Evolutionary conservation across 495 filamentous ascomycete genomes (phyloP).

Genomic region (Penicillium bialowiezense): DNA sequence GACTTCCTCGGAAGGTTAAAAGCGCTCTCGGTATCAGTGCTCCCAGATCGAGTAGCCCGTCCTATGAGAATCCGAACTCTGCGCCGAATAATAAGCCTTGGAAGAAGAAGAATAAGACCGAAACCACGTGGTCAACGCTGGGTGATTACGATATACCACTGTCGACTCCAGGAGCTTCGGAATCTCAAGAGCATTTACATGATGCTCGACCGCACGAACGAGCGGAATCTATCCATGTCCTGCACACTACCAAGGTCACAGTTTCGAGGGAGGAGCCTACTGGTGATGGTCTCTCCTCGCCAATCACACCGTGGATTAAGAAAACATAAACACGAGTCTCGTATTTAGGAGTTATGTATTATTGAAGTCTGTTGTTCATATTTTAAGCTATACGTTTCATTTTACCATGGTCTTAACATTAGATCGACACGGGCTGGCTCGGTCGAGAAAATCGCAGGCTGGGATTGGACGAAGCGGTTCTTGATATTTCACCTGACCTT

Average conservation of each 20-base stretch:
- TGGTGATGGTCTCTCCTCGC: neutral
- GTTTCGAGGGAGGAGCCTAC: neutral
- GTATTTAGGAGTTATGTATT: neutral
- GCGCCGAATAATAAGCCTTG: neutral
- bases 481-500: too few species aligned
- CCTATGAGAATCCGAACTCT: neutral
- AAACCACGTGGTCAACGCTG: constrained; percentile 2
- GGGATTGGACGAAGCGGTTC: too few species aligned
- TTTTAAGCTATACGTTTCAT: neutral
- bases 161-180: neutral
- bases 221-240: neutral
- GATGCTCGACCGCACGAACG: neutral
- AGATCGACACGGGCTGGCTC: too few species aligned
- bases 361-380: neutral
- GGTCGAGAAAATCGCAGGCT: too few species aligned
- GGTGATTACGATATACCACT: constrained; percentile 4
- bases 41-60: neutral
- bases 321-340: neutral
- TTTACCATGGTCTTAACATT: too few species aligned
- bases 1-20: constrained; percentile 10
- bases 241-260: neutral
- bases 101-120: constrained; percentile 1
- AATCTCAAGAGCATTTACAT: constrained; percentile 2
- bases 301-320: neutral
- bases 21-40: constrained; percentile 1